These are phyloP conservation scores for Lippia alba DNA, from an alignment of 305 asterid genomes.

Conservation along the genomic window DNA sequence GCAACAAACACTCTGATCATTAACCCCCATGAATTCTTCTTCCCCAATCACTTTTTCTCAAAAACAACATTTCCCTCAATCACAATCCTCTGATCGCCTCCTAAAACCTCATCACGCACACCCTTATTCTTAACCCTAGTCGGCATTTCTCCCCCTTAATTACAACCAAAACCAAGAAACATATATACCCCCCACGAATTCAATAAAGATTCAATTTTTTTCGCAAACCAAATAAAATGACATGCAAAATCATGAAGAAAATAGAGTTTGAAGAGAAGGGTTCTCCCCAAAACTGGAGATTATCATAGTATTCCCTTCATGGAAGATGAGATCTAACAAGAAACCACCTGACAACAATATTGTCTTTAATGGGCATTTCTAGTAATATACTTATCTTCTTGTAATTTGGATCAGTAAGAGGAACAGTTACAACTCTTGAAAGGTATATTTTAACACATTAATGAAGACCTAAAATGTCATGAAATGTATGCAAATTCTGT, in stretches of 20 bases:
- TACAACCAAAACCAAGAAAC: neutral
- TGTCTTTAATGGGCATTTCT: neutral
- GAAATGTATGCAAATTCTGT: no score
- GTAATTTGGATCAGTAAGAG: neutral
- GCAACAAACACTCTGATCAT: conserved; percentile 32
- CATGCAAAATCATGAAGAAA: conserved; percentile 8
- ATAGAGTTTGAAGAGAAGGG: conserved; percentile 31
- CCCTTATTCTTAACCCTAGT: conserved; percentile 42
- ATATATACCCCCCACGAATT: no score
- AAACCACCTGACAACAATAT: neutral
- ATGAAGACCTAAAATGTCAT: no score
- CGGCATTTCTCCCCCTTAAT: conserved; percentile 32
- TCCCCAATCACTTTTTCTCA: conserved; percentile 11
- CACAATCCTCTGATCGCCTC: conserved; percentile 30
- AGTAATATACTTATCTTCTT: conserved; percentile 3
- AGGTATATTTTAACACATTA: no score
- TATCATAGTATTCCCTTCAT: conserved; percentile 4
- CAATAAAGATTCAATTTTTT: neutral
- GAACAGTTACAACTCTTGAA: conserved; percentile 4
- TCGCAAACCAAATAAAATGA: neutral
- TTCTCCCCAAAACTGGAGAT: conserved; percentile 9
- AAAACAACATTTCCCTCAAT: conserved; percentile 30
- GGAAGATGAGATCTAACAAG: conserved; percentile 32
- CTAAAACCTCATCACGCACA: conserved; percentile 35
- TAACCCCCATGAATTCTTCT: conserved; percentile 22